Evolutionary conservation across 106 monocot genomes (phyloP).

Genomic region (Xerophyta viscosa): DNA sequence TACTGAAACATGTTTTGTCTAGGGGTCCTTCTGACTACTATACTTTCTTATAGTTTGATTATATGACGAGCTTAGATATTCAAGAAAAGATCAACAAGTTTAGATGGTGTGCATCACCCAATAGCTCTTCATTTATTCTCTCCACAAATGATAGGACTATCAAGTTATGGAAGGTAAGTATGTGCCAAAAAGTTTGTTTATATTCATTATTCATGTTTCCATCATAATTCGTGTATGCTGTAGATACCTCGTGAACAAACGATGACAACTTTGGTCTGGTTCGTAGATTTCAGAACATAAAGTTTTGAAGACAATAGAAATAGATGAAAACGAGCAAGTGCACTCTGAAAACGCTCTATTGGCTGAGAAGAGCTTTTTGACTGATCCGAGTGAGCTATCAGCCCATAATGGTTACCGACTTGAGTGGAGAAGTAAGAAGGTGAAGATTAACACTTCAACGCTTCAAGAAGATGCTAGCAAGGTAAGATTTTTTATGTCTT

Average conservation of each 20-base stretch:
- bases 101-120: conserved; percentile 43
- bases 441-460: conserved; percentile 13
- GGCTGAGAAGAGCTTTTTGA: conserved; percentile 33
- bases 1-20: too few species aligned
- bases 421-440: conserved; percentile 36
- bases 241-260: too few species aligned
- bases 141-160: conserved; percentile 58
- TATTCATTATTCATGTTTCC: too few species aligned
- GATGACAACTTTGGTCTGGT: too few species aligned
- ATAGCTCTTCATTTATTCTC: conserved; percentile 44
- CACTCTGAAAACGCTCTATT: conserved; percentile 53
- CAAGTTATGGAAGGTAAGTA: conserved; percentile 69
- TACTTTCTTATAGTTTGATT: conserved; percentile 49
- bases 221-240: too few species aligned
- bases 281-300: conserved; percentile 40
- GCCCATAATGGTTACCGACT: conserved; percentile 19
- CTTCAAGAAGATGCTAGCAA: conserved; percentile 8
- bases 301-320: conserved; percentile 31
- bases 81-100: conserved; percentile 60
- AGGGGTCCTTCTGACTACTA: too few species aligned
- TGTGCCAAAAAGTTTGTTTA: too few species aligned
- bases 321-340: conserved; percentile 17
- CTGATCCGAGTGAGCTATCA: conserved; percentile 7
- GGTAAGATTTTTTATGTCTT: conserved; percentile 12
- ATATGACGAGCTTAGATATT: conserved; percentile 56